phyloP scores from a whole-genome alignment of 2,329 filamentous ascomycete species.

The Catunica adiposa region DNA sequence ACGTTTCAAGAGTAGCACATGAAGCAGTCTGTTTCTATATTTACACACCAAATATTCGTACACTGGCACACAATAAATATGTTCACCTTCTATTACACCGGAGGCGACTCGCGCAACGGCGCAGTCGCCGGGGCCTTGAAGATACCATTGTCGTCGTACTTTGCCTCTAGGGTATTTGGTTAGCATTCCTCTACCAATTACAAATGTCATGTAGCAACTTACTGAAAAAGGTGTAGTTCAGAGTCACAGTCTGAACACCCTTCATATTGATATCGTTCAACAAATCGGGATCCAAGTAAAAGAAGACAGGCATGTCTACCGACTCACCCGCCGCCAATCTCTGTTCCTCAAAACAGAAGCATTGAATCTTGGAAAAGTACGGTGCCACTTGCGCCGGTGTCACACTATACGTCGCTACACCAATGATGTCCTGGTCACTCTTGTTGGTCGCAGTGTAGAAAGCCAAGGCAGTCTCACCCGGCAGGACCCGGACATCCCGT shows the following conservation, averaged over 20 bases:
- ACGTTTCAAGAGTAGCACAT: too few species aligned
- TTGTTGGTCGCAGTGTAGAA: constrained; percentile 96
- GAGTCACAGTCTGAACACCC: constrained; percentile 82
- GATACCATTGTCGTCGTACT: constrained; percentile 30
- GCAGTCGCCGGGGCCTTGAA: constrained; percentile 23
- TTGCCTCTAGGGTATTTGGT: constrained; percentile 26
- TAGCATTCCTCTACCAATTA: constrained; percentile 19
- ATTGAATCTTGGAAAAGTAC: constrained; percentile 99
- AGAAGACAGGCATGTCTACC: constrained; percentile 99
- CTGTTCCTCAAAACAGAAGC: constrained; percentile 98
- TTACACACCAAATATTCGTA: not conserved
- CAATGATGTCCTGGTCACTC: constrained; percentile 83
- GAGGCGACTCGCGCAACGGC: constrained; percentile 10
- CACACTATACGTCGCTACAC: constrained; percentile 93
- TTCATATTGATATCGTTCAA: constrained; percentile 84
- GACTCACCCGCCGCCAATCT: constrained; percentile 86
- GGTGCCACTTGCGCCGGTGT: constrained; percentile 89
- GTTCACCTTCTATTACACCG: not conserved
- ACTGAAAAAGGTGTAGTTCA: constrained; percentile 99
- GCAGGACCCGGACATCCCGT: constrained; percentile 84
- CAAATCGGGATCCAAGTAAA: constrained; percentile 95
- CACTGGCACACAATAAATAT: not conserved
- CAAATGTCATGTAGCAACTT: constrained; percentile 26
- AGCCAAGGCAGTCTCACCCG: constrained; percentile 88
- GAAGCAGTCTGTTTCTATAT: not conserved